Evolutionary conservation across 441 rosid genomes (phyloP).

Genomic region (Sinapis alba): DNA sequence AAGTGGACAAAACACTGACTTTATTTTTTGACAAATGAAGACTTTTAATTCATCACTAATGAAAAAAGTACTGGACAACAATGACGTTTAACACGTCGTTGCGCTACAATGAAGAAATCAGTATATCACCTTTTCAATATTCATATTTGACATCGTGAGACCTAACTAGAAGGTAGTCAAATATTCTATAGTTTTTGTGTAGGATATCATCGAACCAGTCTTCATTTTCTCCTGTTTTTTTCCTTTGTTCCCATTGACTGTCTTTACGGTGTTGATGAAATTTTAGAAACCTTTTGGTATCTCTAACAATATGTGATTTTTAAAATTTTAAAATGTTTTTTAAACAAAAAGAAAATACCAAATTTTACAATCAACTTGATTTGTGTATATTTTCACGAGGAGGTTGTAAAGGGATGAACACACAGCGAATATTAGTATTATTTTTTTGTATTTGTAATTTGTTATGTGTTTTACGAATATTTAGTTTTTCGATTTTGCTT

Average conservation of each 20-base stretch:
- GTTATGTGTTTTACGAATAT: too few relatives aligned
- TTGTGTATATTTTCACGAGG: too few relatives aligned
- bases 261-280: background rate
- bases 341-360: background rate
- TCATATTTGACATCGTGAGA: background rate
- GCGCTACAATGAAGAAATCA: background rate
- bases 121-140: background rate
- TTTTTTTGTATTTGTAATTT: too few relatives aligned
- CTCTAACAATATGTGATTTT: background rate
- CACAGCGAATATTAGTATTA: too few relatives aligned
- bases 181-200: background rate
- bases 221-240: background rate
- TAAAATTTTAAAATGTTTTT: too few relatives aligned
- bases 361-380: too few relatives aligned
- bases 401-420: too few relatives aligned
- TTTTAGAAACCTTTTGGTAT: background rate
- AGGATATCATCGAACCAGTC: background rate
- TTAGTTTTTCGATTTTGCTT: too few relatives aligned
- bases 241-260: background rate
- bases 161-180: background rate
- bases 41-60: background rate
- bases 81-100: background rate
- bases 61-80: background rate
- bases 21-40: background rate
- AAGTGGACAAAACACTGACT: constrained; percentile 11